Evolutionary conservation across 179 eudicot species (phyloP), one percentile per base, ranked within the genome.

Genomic region (Monotropa hypopitys): DNA sequence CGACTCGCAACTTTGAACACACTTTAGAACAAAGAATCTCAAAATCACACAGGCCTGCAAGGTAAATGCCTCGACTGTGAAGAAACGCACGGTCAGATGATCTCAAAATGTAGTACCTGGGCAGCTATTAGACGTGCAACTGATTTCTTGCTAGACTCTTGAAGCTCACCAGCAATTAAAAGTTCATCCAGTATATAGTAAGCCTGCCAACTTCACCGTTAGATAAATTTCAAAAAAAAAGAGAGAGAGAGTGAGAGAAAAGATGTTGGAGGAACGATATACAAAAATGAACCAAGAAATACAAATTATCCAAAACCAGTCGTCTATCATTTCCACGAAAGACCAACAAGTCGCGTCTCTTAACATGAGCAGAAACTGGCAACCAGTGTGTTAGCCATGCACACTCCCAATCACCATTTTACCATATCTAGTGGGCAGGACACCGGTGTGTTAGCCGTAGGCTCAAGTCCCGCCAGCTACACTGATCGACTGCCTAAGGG

Each of bases 71-170:
- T 33, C 47, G 40, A 9, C 23, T 23, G 35, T 16, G 30, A 77
- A 45, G 40, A 46, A 7, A 11, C 61, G 28, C 47, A 80, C 12
- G 13, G 26, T 38, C 20, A 26, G 33, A 30, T 30, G n/a, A 81
- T 38, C 73, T 6, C 47, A 56, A 23, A 7, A 23, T 42, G 47
- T n/a, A 21, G 8, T 30, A 83, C 98, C 94, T 94, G 98, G 33
- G 94, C 87, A 76, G 92, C 96, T 46, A 94, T 85, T 59, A 94
- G 81, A 57, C 97, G 91, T 6, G 94, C 91, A 77, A 94, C 93
- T 16, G 97, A 87, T 83, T 90, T 94, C 88, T 94, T 94, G 88
- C 97, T 94, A 12, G 98, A 85, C 75, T 94, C 98, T 86, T 92
- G 98, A 79, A 94, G 92, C 84, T 94, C 97, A 57, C 97, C 98